Evolutionary conservation across 106 monocot genomes (phyloP).

Genomic region (Acanthochlamys bracteata): DNA sequence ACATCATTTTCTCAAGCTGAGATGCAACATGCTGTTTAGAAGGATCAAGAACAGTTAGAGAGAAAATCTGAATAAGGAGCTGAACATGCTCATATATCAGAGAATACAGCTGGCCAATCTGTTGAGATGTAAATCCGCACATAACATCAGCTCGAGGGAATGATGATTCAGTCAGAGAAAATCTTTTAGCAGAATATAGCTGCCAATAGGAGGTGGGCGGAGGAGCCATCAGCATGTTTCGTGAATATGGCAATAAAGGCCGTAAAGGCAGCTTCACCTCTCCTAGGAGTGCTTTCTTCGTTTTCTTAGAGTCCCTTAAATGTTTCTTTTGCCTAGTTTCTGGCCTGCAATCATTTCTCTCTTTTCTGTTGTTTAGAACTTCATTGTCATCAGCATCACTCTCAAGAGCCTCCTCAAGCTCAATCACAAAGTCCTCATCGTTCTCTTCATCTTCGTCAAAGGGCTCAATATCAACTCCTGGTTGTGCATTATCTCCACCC

Average conservation of each 20-base stretch:
- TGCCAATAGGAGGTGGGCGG: slow-evolving; percentile 17
- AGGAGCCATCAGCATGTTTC: slow-evolving; percentile 19
- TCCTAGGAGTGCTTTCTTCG: slow-evolving; percentile 24
- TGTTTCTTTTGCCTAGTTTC: slow-evolving; percentile 72
- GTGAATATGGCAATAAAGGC: slow-evolving; percentile 57
- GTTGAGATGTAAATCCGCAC: slow-evolving; percentile 58
- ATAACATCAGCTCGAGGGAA: slow-evolving; percentile 17
- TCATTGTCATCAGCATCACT: slow-evolving; percentile 64
- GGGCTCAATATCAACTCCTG: slow-evolving; percentile 24
- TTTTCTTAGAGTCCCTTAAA: slow-evolving; percentile 25
- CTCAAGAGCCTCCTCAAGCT: slow-evolving; percentile 87
- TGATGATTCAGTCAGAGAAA: slow-evolving; percentile 20
- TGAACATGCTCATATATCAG: slow-evolving; percentile 88
- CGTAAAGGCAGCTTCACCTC: slow-evolving; percentile 40
- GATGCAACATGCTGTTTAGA: slow-evolving; percentile 46
- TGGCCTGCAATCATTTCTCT: slow-evolving; percentile 20
- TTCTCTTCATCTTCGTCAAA: slow-evolving; percentile 92
- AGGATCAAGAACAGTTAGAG: slow-evolving; percentile 71
- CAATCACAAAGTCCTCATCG: slow-evolving; percentile 88
- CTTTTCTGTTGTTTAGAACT: slow-evolving; percentile 5
- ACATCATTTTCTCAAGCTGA: slow-evolving; percentile 46
- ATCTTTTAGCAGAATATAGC: slow-evolving; percentile 11
- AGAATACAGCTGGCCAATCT: slow-evolving; percentile 68
- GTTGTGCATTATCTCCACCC: slow-evolving; percentile 17
- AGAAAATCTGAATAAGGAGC: slow-evolving; percentile 78